Evolutionary conservation across 106 monocot species (phyloP), one percentile per base, ranked within the genome.

Genomic region (Dendrobium chrysotoxum): DNA sequence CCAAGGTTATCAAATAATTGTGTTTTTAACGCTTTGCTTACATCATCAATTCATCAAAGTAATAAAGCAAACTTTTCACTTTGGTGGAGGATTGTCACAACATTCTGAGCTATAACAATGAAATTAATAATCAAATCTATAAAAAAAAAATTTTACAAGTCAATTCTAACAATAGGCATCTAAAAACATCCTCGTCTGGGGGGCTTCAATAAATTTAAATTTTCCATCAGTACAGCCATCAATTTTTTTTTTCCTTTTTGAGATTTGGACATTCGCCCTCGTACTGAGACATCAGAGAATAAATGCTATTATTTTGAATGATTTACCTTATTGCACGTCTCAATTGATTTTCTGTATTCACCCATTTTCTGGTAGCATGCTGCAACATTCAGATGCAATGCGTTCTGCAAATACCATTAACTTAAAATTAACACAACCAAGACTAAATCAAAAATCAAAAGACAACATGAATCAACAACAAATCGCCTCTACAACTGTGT

Each of bases 281-380:
- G 16, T 23, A 16, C 31, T 5, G 6, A 55, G 6, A 70, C 15
- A 70, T 15, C 23, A 38, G 31, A 70, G 9, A 16, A 70, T 31
- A 70, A 61, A 70, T 31, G 35, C 1, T 70, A 4, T 70, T 35
- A 70, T 15, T 70, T 70, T 70, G 15, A 41, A 10, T 40, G 74
- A 76, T 47, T 47, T 83, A 98, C 98, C 95, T 99, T 99, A 78
- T 99, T 95, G 73, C 91, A 91, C 76, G 88, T 61, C 55, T 99
- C 98, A 78, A 90, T 93, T 45, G 98, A 99, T 81, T 99, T 99
- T 72, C 88, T 91, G 75, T 84, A 77, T 75, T 99, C 95, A 16
- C 92, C 92, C 92, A 90, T 87, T 86, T 95, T 99, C 83, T 95
- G 98, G 76, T 93, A 87, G 80, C 98, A 99, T n/a, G 95, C 95